Conservation (phyloP, 148 eudicot species). For the Pharnaceum exiguum region DNA sequence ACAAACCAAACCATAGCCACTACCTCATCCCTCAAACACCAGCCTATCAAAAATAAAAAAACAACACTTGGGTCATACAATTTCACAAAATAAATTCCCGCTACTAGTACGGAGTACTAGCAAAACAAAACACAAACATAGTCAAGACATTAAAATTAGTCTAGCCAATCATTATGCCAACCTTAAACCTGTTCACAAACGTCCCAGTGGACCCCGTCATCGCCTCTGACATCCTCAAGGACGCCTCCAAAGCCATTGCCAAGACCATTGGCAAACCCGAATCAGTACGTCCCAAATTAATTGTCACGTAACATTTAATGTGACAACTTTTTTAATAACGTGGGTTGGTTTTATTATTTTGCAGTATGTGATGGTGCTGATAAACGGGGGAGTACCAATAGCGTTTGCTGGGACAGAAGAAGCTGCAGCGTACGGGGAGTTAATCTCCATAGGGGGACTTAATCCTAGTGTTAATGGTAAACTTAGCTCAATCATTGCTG, state of each 20-base stretch:
- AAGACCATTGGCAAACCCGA: slow-evolving; percentile 92
- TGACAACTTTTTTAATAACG: neutral
- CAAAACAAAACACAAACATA: too few relatives aligned
- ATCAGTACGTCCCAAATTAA: slow-evolving; percentile 49
- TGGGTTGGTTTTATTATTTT: neutral
- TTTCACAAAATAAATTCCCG: too few relatives aligned
- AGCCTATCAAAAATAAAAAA: too few relatives aligned
- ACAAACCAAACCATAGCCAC: too few relatives aligned
- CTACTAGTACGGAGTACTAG: too few relatives aligned
- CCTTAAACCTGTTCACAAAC: slow-evolving; percentile 79
- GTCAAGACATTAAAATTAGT: too few relatives aligned
- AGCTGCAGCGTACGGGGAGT: slow-evolving; percentile 88
- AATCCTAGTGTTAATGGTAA: slow-evolving; percentile 73
- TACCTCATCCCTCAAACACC: too few relatives aligned
- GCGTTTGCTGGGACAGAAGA: slow-evolving; percentile 93
- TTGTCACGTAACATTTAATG: neutral
- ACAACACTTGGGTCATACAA: too few relatives aligned
- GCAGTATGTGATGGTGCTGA: slow-evolving; percentile 89
- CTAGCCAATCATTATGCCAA: too few relatives aligned
- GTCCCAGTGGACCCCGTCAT: slow-evolving; percentile 76
- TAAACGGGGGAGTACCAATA: slow-evolving; percentile 82
- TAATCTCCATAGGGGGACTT: slow-evolving; percentile 86
- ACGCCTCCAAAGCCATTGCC: slow-evolving; percentile 89
- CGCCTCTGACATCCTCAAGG: slow-evolving; percentile 88
- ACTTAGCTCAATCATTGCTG: slow-evolving; percentile 72